A percentile compares a stretch with the other conserved stretches of the same genome.
phyloP scores from a whole-genome alignment of 2,329 filamentous ascomycete species.

The Thelonectria rubi region DNA sequence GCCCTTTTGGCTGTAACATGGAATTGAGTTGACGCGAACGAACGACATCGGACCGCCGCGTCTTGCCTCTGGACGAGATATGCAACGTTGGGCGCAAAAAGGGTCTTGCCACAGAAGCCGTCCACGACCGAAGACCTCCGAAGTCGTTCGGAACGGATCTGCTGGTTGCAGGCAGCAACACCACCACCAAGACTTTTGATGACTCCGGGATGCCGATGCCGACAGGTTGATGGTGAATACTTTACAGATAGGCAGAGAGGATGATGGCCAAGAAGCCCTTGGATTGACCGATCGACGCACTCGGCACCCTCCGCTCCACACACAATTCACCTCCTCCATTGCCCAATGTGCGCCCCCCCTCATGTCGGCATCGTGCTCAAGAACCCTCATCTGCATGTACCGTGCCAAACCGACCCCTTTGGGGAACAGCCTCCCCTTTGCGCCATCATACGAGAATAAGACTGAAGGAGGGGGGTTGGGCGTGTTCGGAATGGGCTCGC shows the following conservation, averaged over 20 bases:
- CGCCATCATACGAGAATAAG: slow-evolving; percentile 16
- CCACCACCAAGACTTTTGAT: not conserved
- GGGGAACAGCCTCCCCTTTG: not conserved
- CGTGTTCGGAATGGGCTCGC: not conserved
- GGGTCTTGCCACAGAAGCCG: too few relatives aligned
- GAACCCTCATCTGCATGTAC: slow-evolving; percentile 8
- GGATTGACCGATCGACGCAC: not conserved
- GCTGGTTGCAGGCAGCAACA: slow-evolving; percentile 1
- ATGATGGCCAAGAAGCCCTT: not conserved
- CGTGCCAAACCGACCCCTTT: slow-evolving; percentile 7
- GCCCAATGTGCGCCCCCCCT: not conserved
- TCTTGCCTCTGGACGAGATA: not conserved
- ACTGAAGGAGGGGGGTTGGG: not conserved
- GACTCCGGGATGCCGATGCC: not conserved
- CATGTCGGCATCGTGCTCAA: slow-evolving; percentile 5
- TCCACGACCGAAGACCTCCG: not conserved
- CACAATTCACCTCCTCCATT: not conserved
- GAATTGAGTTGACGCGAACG: slow-evolving; percentile 8
- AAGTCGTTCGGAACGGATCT: slow-evolving; percentile 2
- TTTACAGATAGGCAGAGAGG: too few relatives aligned
- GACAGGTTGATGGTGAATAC: too few relatives aligned
- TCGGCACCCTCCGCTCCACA: not conserved
- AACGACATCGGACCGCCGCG: slow-evolving; percentile 3
- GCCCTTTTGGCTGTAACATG: not conserved
- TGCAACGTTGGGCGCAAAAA: too few relatives aligned